Percentiles rank a stretch among this genome's conserved stretches.
phyloP scores from a whole-genome alignment of 2,329 filamentous ascomycete species.

The Nigrograna mackinnonii region DNA sequence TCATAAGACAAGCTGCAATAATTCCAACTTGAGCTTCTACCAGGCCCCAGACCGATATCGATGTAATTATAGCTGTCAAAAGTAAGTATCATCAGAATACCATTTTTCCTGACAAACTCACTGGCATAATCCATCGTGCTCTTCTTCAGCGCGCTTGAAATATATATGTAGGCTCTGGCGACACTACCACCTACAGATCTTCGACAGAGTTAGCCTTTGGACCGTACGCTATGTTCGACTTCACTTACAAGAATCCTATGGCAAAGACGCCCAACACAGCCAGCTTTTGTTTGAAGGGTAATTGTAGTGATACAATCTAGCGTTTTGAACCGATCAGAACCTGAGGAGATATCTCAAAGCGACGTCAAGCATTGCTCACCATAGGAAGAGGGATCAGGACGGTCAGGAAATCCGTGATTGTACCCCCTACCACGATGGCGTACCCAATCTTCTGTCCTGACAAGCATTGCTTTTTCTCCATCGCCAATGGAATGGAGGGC shows the following conservation, averaged over 20 bases:
- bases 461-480: slow-evolving; percentile 3
- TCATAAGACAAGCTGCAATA: slow-evolving; percentile 8
- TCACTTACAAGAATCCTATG: slow-evolving; percentile 7
- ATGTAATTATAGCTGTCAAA: slow-evolving; percentile 3
- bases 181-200: slow-evolving; percentile 10
- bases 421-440: slow-evolving; percentile 3
- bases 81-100: neutral
- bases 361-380: neutral
- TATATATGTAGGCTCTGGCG: slow-evolving; percentile 8
- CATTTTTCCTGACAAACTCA: neutral
- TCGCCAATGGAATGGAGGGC: neutral
- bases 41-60: slow-evolving; percentile 8
- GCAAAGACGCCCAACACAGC: slow-evolving; percentile 3
- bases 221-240: neutral
- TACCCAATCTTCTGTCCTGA: slow-evolving; percentile 1
- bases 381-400: slow-evolving; percentile 2
- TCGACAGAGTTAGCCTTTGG: neutral
- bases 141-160: slow-evolving; percentile 5
- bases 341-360: neutral
- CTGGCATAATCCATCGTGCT: slow-evolving; percentile 5
- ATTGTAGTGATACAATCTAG: slow-evolving; percentile 5
- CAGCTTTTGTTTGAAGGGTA: slow-evolving; percentile 3
- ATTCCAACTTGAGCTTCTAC: slow-evolving; percentile 10
- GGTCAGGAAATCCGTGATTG: slow-evolving; percentile 6
- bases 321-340: neutral